These are phyloP conservation scores for Sporisorium graminicola DNA, from an alignment of 1,284 basidiomycete genomes.

Conservation along the genomic window DNA sequence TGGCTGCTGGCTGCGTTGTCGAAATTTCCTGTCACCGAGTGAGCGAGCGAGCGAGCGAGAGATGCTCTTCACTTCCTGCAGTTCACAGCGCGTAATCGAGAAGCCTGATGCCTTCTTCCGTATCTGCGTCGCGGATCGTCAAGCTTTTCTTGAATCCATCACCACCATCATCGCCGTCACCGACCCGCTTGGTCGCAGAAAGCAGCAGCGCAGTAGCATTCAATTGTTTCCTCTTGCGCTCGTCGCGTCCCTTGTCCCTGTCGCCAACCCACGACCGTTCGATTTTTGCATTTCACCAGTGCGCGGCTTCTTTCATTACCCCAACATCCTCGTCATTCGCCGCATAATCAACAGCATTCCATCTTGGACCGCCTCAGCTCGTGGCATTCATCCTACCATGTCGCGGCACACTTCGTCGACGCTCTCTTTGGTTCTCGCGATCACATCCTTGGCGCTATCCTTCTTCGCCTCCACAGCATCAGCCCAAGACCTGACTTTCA, in stretches of 20 bases:
- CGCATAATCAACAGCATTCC: neutral
- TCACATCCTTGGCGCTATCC: constrained; percentile 6
- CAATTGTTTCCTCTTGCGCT: neutral
- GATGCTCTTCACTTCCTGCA: neutral
- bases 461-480: neutral
- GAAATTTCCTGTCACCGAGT: neutral
- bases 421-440: constrained; percentile 14
- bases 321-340: neutral
- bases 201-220: neutral
- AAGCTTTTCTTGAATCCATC: too few species aligned
- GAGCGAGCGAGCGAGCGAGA: neutral
- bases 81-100: neutral
- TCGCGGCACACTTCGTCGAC: constrained; percentile 10
- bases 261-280: neutral
- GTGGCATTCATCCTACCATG: neutral
- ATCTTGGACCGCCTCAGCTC: neutral
- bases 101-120: neutral
- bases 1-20: neutral
- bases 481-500: constrained; percentile 20
- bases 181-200: neutral
- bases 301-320: constrained; percentile 1
- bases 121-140: too few species aligned
- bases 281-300: neutral
- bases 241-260: neutral
- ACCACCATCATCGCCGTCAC: neutral